A percentile compares a stretch with the other conserved stretches of the same genome.
These are phyloP conservation scores for Suillus lakei DNA, from an alignment of 768 basidiomycete species.

Conservation along the genomic window DNA sequence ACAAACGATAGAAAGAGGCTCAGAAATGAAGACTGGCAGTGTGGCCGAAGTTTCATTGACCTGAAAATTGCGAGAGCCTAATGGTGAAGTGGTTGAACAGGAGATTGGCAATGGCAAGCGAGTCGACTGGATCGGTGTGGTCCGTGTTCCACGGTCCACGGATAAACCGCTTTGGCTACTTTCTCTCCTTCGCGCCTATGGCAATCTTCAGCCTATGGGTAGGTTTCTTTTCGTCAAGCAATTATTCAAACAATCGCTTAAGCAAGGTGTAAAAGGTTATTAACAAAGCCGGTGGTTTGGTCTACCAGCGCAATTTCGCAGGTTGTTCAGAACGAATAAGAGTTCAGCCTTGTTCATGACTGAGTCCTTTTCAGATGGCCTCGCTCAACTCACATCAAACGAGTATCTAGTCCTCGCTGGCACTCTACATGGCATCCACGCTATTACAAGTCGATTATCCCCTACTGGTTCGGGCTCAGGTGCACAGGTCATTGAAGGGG, in stretches of 20 bases:
- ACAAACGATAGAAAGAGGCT: constrained; percentile 16
- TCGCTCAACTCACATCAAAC: constrained; percentile 88
- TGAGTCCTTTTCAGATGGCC: constrained; percentile 66
- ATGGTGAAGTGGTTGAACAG: not conserved
- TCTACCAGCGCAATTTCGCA: constrained; percentile 91
- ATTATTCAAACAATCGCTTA: constrained; percentile 1
- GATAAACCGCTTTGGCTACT: not conserved
- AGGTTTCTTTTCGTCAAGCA: constrained; percentile 24
- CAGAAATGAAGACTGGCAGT: constrained; percentile 5
- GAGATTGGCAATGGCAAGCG: not conserved
- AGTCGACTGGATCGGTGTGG: not conserved
- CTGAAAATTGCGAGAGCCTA: not conserved
- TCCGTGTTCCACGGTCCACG: not conserved
- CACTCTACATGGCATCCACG: constrained; percentile 96
- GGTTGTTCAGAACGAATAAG: constrained; percentile 49
- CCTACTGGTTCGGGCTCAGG: constrained; percentile 85
- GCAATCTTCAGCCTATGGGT: constrained; percentile 86
- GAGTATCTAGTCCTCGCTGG: constrained; percentile 96
- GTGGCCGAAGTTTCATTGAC: constrained; percentile 11
- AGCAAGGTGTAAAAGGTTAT: constrained; percentile 67
- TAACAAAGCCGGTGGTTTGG: constrained; percentile 97
- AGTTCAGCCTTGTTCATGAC: constrained; percentile 2
- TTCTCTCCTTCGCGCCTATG: constrained; percentile 46
- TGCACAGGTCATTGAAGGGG: constrained; percentile 94
- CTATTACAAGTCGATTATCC: constrained; percentile 92